Conservation (phyloP, 352 stramenopile genomes). For the Globisporangium barbulae region DNA sequence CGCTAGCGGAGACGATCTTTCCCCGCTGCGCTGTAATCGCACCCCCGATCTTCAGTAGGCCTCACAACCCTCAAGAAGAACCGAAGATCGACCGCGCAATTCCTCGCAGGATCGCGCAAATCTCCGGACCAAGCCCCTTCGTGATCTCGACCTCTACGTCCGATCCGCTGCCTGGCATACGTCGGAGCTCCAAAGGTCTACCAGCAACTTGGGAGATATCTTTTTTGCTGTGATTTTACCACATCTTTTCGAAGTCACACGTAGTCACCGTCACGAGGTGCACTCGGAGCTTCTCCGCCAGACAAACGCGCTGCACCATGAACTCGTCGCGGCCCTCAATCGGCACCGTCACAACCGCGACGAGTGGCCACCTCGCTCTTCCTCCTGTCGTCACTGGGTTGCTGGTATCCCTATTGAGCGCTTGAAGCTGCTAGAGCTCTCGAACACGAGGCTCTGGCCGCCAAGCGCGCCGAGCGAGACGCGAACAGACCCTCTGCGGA, state of each 20-base stretch:
- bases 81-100: no score
- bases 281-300: slow-evolving; percentile 38
- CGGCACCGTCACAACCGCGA: slow-evolving; percentile 53
- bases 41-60: no score
- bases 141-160: no score
- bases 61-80: no score
- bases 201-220: no score
- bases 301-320: slow-evolving; percentile 22
- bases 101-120: no score
- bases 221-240: no score
- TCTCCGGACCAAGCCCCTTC: no score
- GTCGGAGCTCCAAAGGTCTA: no score
- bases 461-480: slow-evolving; percentile 28
- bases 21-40: no score
- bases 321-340: slow-evolving; percentile 48
- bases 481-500: slow-evolving; percentile 59
- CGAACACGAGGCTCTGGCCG: slow-evolving; percentile 52
- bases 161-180: no score
- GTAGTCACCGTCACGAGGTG: slow-evolving; percentile 58
- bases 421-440: slow-evolving; percentile 44
- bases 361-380: slow-evolving; percentile 16
- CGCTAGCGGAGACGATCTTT: no score
- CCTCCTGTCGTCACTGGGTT: not conserved
- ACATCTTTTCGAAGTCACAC: slow-evolving; percentile 38
- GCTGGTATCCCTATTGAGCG: not conserved